Evolutionary conservation across 106 monocot genomes (phyloP).

Genomic region (Cymbidium sinense): DNA sequence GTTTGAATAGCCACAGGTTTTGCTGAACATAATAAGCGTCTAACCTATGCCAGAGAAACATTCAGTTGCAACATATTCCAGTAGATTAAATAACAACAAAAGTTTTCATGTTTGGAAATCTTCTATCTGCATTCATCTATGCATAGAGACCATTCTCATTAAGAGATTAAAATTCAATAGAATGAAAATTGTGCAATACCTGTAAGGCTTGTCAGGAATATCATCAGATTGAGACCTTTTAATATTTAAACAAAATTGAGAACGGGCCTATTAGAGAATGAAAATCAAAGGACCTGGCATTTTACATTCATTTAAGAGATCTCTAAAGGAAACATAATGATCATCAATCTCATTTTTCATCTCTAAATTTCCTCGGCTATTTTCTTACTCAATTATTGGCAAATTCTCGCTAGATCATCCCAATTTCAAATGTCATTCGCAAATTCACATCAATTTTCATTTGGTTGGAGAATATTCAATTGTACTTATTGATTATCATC

Average conservation of each 20-base stretch:
- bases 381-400: no score
- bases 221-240: not conserved
- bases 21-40: slow-evolving; percentile 83
- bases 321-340: no score
- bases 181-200: not conserved
- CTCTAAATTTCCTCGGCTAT: no score
- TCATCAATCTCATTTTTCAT: no score
- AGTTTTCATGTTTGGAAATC: not conserved
- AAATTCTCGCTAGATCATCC: no score
- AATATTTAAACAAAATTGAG: not conserved
- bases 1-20: slow-evolving; percentile 72
- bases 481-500: no score
- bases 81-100: not conserved
- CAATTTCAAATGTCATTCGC: no score
- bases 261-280: not conserved
- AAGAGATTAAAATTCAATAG: not conserved
- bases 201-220: not conserved
- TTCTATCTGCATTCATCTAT: not conserved
- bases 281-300: not conserved
- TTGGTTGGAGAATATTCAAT: no score
- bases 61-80: not conserved
- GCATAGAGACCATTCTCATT: not conserved
- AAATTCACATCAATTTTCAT: no score
- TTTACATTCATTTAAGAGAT: no score
- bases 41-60: slow-evolving; percentile 43